Conservation (phyloP, 768 basidiomycete genomes). For the Leccinum barrowsii region DNA sequence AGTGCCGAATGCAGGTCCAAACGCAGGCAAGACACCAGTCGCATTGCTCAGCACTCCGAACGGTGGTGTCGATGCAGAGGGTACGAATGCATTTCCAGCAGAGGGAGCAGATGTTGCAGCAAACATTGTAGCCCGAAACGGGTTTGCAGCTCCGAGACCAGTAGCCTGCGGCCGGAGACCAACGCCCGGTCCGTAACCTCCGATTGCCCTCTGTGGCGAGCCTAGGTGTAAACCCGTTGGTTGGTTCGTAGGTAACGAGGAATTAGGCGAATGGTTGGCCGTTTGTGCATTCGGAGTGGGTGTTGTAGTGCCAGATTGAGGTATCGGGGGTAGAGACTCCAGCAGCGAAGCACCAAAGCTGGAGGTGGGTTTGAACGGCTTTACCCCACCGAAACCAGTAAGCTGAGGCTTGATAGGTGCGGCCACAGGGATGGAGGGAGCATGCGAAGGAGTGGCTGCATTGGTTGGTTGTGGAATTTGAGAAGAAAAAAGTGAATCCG, state of each 20-base stretch:
- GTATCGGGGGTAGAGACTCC: constrained; percentile 71
- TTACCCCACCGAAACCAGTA: constrained; percentile 59
- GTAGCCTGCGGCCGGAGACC: constrained; percentile 59
- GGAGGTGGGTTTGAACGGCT: constrained; percentile 80
- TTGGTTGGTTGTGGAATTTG: constrained; percentile 53
- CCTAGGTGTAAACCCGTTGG: constrained; percentile 20
- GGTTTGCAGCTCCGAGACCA: constrained; percentile 52
- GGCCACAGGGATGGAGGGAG: constrained; percentile 34
- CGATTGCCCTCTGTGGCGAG: constrained; percentile 9
- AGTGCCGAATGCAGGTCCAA: constrained; percentile 17
- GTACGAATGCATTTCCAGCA: constrained; percentile 4
- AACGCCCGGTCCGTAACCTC: constrained; percentile 37
- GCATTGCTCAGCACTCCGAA: constrained; percentile 22
- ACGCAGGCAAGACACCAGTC: constrained; percentile 1
- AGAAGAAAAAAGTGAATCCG: constrained; percentile 44
- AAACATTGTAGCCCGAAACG: constrained; percentile 66
- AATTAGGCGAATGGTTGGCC: constrained; percentile 14
- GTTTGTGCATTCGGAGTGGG: constrained; percentile 32
- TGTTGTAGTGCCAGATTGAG: constrained; percentile 51
- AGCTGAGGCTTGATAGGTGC: constrained; percentile 38
- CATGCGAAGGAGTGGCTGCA: constrained; percentile 31
- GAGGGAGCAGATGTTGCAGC: constrained; percentile 29
- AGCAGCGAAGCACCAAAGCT: constrained; percentile 76
- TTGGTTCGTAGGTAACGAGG: constrained; percentile 33
- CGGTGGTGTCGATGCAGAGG: constrained; percentile 26